Conservation (phyloP, 257 asterid species). For the Mitragyna speciosa region DNA sequence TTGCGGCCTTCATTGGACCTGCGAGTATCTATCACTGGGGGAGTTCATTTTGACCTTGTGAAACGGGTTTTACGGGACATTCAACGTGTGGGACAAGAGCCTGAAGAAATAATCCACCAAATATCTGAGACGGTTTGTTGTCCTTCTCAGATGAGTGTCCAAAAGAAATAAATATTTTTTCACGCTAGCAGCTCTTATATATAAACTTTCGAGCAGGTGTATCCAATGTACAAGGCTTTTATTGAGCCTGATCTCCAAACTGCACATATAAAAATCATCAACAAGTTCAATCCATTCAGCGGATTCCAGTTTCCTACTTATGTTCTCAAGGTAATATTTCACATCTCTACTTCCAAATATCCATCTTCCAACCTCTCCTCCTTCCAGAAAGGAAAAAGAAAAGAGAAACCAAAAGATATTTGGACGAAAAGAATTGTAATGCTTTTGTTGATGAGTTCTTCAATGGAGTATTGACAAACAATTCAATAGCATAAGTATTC, state of each 20-base stretch:
- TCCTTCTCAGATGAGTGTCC: slow-evolving; percentile 19
- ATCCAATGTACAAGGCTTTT: slow-evolving; percentile 98
- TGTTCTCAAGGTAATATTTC: slow-evolving; percentile 70
- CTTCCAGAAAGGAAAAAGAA: not conserved
- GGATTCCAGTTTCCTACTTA: slow-evolving; percentile 97
- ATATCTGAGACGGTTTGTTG: slow-evolving; percentile 90
- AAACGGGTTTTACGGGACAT: slow-evolving; percentile 95
- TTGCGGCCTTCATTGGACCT: slow-evolving; percentile 82
- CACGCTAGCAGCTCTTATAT: slow-evolving; percentile 26
- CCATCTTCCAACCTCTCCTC: not conserved
- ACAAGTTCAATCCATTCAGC: slow-evolving; percentile 92
- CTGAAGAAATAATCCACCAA: slow-evolving; percentile 96
- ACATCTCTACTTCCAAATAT: not conserved
- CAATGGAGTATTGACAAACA: not conserved
- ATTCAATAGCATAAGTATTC: not conserved
- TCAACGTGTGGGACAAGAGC: slow-evolving; percentile 96
- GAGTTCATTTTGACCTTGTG: slow-evolving; percentile 97
- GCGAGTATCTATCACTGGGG: slow-evolving; percentile 92
- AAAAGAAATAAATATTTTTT: slow-evolving; percentile 6
- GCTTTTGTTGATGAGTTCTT: not conserved
- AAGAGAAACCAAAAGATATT: not conserved
- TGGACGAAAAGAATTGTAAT: not conserved
- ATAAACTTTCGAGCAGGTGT: slow-evolving; percentile 60
- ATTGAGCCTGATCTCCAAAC: slow-evolving; percentile 96
- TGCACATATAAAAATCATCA: slow-evolving; percentile 91